Evolutionary conservation across 805 yeast genomes (phyloP).

Genomic region (Saccharomyces eubayanus): DNA sequence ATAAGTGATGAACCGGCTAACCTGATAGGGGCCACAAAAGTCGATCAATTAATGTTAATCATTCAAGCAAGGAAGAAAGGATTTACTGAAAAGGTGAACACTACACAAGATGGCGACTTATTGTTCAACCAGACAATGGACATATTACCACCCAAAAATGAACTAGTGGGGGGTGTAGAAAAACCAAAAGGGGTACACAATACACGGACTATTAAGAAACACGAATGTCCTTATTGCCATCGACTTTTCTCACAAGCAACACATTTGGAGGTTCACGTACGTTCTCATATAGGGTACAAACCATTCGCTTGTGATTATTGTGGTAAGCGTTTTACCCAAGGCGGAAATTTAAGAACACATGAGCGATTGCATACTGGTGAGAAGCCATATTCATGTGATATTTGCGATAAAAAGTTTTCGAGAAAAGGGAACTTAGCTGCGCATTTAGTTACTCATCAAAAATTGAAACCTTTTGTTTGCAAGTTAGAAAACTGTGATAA

Average conservation of each 20-base stretch:
- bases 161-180: constrained; percentile 73
- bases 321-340: constrained; percentile 78
- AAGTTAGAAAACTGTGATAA: constrained; percentile 74
- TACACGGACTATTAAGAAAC: constrained; percentile 36
- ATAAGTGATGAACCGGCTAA: background rate
- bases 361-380: constrained; percentile 84
- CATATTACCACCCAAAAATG: constrained; percentile 50
- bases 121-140: constrained; percentile 42
- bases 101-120: constrained; percentile 62
- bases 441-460: constrained; percentile 74
- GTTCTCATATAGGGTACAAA: constrained; percentile 80
- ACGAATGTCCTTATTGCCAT: constrained; percentile 68
- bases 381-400: constrained; percentile 74
- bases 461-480: constrained; percentile 71
- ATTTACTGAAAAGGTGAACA: constrained; percentile 52
- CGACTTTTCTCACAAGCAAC: constrained; percentile 84
- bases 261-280: constrained; percentile 79
- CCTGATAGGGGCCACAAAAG: constrained; percentile 74
- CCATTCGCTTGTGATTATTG: constrained; percentile 77
- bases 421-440: constrained; percentile 90
- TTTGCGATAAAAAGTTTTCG: constrained; percentile 71
- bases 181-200: constrained; percentile 39
- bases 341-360: constrained; percentile 84
- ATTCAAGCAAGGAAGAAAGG: constrained; percentile 83
- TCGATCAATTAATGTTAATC: constrained; percentile 84